Conservation (phyloP, 2,329 filamentous ascomycete genomes). For the Aspergillus vadensis region DNA sequence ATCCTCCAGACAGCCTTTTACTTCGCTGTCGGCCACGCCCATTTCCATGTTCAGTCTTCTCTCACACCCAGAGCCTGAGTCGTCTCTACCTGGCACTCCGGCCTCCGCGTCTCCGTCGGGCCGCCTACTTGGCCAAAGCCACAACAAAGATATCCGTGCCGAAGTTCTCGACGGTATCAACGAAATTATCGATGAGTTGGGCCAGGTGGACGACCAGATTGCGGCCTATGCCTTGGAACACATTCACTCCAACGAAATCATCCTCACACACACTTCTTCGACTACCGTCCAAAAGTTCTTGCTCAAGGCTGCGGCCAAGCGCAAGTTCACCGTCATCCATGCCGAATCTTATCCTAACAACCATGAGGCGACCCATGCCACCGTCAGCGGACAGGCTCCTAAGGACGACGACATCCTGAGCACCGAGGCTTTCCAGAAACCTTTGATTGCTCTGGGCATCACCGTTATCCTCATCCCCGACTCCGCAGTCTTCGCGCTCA, state of each 20-base stretch:
- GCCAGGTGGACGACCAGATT: conserved; percentile 90
- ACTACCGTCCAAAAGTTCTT: conserved; percentile 87
- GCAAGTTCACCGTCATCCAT: conserved; percentile 88
- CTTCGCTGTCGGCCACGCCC: conserved; percentile 56
- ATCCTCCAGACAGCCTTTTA: conserved; percentile 59
- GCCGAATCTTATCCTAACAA: conserved; percentile 73
- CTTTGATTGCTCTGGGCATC: conserved; percentile 74
- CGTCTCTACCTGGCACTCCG: conserved; percentile 43
- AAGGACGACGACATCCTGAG: conserved; percentile 52
- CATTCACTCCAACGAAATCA: conserved; percentile 89
- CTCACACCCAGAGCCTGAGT: conserved; percentile 61
- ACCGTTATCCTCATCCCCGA: conserved; percentile 83
- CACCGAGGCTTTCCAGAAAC: conserved; percentile 67
- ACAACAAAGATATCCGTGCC: conserved; percentile 70
- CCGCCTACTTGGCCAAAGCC: conserved; percentile 30
- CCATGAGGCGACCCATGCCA: conserved; percentile 63
- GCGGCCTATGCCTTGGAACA: conserved; percentile 84
- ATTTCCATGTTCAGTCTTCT: conserved; percentile 89
- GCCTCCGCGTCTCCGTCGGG: conserved; percentile 40
- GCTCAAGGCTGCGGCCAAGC: conserved; percentile 80
- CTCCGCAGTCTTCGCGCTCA: conserved; percentile 84
- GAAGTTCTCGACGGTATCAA: conserved; percentile 93
- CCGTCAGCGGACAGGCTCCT: conserved; percentile 57
- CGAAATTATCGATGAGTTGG: conserved; percentile 94
- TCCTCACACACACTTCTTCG: conserved; percentile 85